These are phyloP conservation scores for Sporothrix euskadiensis DNA, from an alignment of 2,329 filamentous ascomycete genomes.

Conservation along the genomic window DNA sequence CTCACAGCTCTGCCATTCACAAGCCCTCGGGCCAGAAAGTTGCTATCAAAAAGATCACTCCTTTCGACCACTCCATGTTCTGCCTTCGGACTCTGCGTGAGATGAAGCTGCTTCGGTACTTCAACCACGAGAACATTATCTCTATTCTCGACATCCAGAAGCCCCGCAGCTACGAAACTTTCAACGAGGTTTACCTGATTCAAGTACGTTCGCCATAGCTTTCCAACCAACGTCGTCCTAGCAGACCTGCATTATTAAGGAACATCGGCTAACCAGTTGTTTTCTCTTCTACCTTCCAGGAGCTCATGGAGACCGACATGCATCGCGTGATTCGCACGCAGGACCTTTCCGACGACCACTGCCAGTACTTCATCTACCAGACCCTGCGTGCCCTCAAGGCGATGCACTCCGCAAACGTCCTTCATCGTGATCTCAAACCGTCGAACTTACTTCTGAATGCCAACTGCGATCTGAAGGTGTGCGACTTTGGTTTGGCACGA, in stretches of 20 bases:
- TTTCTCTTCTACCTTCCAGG: slow-evolving; percentile 53
- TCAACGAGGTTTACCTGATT: slow-evolving; percentile 97
- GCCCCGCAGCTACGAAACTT: slow-evolving; percentile 90
- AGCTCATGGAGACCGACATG: slow-evolving; percentile 99
- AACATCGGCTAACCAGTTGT: slow-evolving; percentile 31
- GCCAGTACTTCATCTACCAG: slow-evolving; percentile 99
- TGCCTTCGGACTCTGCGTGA: slow-evolving; percentile 93
- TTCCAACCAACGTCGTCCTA: not conserved
- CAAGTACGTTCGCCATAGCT: slow-evolving; percentile 59
- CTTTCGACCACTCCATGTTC: slow-evolving; percentile 99
- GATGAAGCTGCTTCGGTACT: slow-evolving; percentile 98
- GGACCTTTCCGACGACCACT: slow-evolving; percentile 97
- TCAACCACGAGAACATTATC: slow-evolving; percentile 99
- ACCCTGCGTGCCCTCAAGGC: slow-evolving; percentile 96
- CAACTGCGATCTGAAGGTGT: slow-evolving; percentile 98
- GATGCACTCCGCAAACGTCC: slow-evolving; percentile 98
- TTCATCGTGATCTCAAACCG: slow-evolving; percentile 95
- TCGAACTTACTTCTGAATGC: slow-evolving; percentile 96
- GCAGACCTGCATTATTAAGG: not conserved
- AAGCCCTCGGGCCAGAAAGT: slow-evolving; percentile 98
- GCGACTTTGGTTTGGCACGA: slow-evolving; percentile 93
- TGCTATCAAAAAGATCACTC: slow-evolving; percentile 99
- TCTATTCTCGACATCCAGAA: slow-evolving; percentile 99
- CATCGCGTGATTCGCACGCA: slow-evolving; percentile 98
- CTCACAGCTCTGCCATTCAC: slow-evolving; percentile 83